Percentiles rank a stretch among this genome's conserved stretches.
Conservation (phyloP, 202 grass and related monocot genomes). For the Carex sylvatica region DNA sequence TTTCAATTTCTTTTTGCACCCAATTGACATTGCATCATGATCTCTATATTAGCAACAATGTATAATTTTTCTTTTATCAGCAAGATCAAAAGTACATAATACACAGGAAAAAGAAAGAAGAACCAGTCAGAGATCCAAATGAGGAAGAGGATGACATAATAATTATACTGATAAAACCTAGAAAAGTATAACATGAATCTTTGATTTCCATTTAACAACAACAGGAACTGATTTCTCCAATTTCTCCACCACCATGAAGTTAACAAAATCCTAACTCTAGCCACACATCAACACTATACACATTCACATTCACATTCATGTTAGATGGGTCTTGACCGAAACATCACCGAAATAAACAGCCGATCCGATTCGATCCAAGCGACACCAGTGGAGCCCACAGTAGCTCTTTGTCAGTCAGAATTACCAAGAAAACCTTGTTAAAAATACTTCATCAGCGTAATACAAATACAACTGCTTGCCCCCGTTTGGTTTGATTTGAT, state of each 20-base stretch:
- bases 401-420: constrained; percentile 23
- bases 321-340: constrained; percentile 22
- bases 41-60: constrained; percentile 14
- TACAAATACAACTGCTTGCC: constrained; percentile 2
- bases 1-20: not conserved
- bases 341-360: constrained; percentile 18
- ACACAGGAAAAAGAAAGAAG: constrained; percentile 5
- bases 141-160: constrained; percentile 14
- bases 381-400: not conserved
- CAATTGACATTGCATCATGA: not conserved
- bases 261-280: constrained; percentile 27
- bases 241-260: constrained; percentile 20
- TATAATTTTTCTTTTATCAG: constrained; percentile 16
- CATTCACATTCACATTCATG: constrained; percentile 30
- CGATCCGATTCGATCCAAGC: not conserved
- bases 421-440: not conserved
- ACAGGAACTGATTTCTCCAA: constrained; percentile 20
- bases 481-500: constrained; percentile 9
- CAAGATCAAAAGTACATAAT: constrained; percentile 17
- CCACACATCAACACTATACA: constrained; percentile 32
- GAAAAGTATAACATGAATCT: constrained; percentile 33
- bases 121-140: constrained; percentile 5
- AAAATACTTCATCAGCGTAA: not conserved
- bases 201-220: constrained; percentile 24
- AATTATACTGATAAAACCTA: constrained; percentile 30